These are phyloP conservation scores for Polychaeton citri DNA, from an alignment of 2,329 filamentous ascomycete species.

Conservation along the genomic window DNA sequence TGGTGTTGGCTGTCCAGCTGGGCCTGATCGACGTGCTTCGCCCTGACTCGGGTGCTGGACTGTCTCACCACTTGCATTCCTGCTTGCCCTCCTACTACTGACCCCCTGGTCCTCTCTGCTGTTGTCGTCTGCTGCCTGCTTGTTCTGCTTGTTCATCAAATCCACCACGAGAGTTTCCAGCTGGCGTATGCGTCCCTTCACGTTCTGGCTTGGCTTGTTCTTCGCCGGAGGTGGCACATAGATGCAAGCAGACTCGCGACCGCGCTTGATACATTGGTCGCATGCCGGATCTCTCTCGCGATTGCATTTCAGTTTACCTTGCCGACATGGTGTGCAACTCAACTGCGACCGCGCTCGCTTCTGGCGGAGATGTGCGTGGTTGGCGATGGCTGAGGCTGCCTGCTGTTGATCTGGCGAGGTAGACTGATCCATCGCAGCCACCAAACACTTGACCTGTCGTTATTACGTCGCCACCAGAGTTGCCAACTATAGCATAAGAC, in stretches of 20 bases:
- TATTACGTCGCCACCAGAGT: no score
- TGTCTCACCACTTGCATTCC: background rate
- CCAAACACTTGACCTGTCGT: no score
- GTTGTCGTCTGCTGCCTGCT: constrained; percentile 1
- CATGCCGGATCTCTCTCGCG: constrained; percentile 20
- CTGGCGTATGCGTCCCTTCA: constrained; percentile 22
- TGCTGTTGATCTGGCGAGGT: no score
- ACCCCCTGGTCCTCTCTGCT: constrained; percentile 1
- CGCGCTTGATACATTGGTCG: constrained; percentile 25
- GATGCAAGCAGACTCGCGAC: constrained; percentile 16
- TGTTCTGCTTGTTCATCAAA: constrained; percentile 20
- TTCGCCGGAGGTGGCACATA: constrained; percentile 20
- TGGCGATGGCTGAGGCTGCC: background rate
- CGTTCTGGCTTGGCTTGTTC: constrained; percentile 19
- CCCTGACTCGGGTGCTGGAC: no score
- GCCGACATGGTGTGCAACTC: constrained; percentile 22
- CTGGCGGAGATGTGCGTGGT: constrained; percentile 16
- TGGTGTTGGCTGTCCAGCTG: constrained; percentile 12
- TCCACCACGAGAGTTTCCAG: constrained; percentile 22
- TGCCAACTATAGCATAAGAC: no score
- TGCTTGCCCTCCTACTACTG: background rate
- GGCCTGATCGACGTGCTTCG: no score
- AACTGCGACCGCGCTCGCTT: constrained; percentile 24
- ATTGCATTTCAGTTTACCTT: constrained; percentile 25
- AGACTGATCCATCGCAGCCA: no score